Evolutionary conservation across 352 stramenopile species (phyloP), one percentile per base, ranked within the genome.

Genomic region (Sclerospora graminicola): DNA sequence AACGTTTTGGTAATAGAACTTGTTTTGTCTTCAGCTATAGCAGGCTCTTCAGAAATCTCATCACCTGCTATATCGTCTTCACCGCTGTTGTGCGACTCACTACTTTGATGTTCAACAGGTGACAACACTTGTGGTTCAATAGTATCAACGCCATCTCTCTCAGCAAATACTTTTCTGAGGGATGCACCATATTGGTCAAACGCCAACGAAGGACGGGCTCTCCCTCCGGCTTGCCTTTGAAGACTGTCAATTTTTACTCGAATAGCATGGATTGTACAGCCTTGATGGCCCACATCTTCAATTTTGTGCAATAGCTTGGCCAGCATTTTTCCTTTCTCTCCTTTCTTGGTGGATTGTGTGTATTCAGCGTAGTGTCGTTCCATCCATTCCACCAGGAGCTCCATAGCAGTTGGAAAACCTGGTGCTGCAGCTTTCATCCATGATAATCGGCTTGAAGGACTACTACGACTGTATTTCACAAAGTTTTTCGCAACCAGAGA

Each of bases 181-280:
- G 32, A 31, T 2, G 38, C 14, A n/a, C 53, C 38, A 6, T 46
- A 62, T 23, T 49, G 47, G 8, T 62, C 42, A 38, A 62, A 62
- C 1, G 53, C 53, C 8, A 42, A 50, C 1, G 53, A 62, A 10
- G 47, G 53, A 11, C 48, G 41, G 13, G 49, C 41, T 37, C 46
- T 57, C 4, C 53, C 53, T 18, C 41, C 48, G 13, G 39, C 48
- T 43, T 62, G 53, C 13, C 53, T 42, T 48, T 62, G 53, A 26
- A 62, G 29, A 36, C 53, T 62, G 38, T 62, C 53, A 35, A 62
- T 57, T 41, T 62, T 62, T 24, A 57, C 53, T 30, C 53, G 53
- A 18, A 62, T 57, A 8, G 48, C 53, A 20, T 62, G 53, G 19
- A 62, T 57, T 19, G 53, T 52, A 24, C 53, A 62, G 8, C 53